Evolutionary conservation across 1,284 basidiomycete species (phyloP).

Genomic region (Malassezia vespertilionis): DNA sequence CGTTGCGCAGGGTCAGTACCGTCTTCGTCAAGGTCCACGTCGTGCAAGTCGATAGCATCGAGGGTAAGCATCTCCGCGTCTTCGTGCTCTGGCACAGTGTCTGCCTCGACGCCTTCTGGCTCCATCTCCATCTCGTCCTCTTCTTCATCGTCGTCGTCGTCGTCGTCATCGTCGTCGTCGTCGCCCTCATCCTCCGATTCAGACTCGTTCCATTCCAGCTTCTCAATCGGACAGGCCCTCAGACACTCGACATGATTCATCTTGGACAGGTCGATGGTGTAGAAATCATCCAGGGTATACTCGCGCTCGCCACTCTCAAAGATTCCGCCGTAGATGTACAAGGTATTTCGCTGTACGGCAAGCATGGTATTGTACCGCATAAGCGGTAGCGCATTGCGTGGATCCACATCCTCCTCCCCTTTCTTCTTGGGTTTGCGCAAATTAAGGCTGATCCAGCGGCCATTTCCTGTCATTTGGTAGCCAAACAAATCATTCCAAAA

Average conservation of each 20-base stretch:
- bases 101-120: constrained; percentile 13
- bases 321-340: constrained; percentile 44
- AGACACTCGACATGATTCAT: constrained; percentile 41
- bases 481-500: constrained; percentile 50
- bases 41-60: constrained; percentile 8
- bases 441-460: constrained; percentile 67
- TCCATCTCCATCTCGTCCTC: constrained; percentile 22
- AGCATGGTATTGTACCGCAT: constrained; percentile 87
- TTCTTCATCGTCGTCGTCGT: constrained; percentile 22
- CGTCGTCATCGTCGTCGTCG: constrained; percentile 20
- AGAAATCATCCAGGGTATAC: constrained; percentile 46
- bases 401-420: constrained; percentile 43
- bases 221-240: constrained; percentile 41
- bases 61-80: constrained; percentile 4
- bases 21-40: constrained; percentile 8
- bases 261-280: constrained; percentile 44
- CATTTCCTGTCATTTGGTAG: constrained; percentile 67
- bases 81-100: constrained; percentile 3
- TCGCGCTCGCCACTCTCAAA: constrained; percentile 41
- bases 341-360: constrained; percentile 68
- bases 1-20: constrained; percentile 20
- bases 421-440: constrained; percentile 54
- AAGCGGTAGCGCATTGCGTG: constrained; percentile 59
- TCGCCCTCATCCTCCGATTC: constrained; percentile 28
- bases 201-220: constrained; percentile 42